phyloP scores from a whole-genome alignment of 768 basidiomycete genomes.

The Boletus rufocinnamomeus region DNA sequence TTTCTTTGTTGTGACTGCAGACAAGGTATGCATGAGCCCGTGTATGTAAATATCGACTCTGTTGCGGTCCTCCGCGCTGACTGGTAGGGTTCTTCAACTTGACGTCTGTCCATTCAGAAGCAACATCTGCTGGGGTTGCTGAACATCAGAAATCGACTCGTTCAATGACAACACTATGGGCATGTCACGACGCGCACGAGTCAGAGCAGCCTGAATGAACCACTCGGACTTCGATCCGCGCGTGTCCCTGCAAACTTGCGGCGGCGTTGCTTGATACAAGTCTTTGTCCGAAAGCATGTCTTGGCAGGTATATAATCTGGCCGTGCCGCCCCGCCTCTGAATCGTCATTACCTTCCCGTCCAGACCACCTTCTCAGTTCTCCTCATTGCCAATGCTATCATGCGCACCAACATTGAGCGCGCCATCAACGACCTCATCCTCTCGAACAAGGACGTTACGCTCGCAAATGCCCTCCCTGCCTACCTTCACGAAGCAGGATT shows the following conservation, averaged over 20 bases:
- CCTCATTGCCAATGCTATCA: neutral
- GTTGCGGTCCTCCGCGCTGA: neutral
- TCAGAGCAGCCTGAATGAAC: neutral
- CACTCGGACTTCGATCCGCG: constrained; percentile 4
- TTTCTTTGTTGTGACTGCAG: neutral
- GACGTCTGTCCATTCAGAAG: neutral
- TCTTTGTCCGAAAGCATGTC: constrained; percentile 14
- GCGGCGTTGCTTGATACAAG: neutral
- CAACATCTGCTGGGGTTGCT: neutral
- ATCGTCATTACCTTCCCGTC: neutral
- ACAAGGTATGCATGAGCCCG: neutral
- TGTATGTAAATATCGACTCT: neutral
- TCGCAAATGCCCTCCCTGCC: constrained; percentile 11
- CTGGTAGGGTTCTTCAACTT: neutral
- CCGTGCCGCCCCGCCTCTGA: neutral
- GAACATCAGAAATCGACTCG: neutral
- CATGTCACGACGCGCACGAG: neutral
- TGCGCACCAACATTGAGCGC: constrained; percentile 18
- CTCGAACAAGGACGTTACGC: constrained; percentile 9
- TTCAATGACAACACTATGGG: neutral
- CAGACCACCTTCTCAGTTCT: neutral
- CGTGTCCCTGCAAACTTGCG: neutral
- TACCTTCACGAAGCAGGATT: constrained; percentile 17
- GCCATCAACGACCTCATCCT: constrained; percentile 13
- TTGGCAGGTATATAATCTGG: constrained; percentile 1